Base-by-base conservation (phyloP, 306 rosid genomes). In the Erythrophleum fordii region DNA sequence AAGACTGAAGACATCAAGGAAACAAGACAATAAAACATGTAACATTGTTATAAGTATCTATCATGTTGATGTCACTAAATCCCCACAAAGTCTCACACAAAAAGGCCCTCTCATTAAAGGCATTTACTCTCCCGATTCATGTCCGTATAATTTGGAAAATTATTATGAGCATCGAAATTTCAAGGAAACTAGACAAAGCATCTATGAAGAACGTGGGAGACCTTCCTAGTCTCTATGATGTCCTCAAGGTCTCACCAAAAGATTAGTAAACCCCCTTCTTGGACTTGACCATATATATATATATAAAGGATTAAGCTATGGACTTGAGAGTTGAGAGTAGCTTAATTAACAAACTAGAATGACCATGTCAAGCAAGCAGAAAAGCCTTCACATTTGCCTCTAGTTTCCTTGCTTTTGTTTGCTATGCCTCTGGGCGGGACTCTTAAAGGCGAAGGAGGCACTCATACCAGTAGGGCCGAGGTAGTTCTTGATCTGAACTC, bases 401-500 rank as follows among this genome's bases (percentile, higher is more conserved):
- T 59, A 37, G 66, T 59, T 59, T 59, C 3, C 18, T 26, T 59
- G 66, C 39, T 13, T 59, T 26, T 26, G n/a, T 59, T 12, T 26
- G 4, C 20, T 28, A 5, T 58, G 65, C 6, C 26, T 59, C 66
- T 59, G 2, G 29, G 18, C 23, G 14, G 28, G 11, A 51, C 28
- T 46, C 13, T 59, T 49, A 48, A 20, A 39, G 67, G 83, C 83
- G 16, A 51, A 72, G 66, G 46, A 80, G 22, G 12, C 3, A 26
- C 53, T 18, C 0, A 26, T 83, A 60, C 77, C 80, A 51, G 34
- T 86, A 3, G 90, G 85, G n/a, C n/a, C n/a, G n/a, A n/a, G 3
- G 74, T 73, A 5, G 81, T 86, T 62, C 83, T 83, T 46, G 79
- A 86, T 74, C 45, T 42, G 16, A 83, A 71, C 3, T 67, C 87